phyloP scores from a whole-genome alignment of 2,329 filamentous ascomycete species.

The Leptographium radiaticola region DNA sequence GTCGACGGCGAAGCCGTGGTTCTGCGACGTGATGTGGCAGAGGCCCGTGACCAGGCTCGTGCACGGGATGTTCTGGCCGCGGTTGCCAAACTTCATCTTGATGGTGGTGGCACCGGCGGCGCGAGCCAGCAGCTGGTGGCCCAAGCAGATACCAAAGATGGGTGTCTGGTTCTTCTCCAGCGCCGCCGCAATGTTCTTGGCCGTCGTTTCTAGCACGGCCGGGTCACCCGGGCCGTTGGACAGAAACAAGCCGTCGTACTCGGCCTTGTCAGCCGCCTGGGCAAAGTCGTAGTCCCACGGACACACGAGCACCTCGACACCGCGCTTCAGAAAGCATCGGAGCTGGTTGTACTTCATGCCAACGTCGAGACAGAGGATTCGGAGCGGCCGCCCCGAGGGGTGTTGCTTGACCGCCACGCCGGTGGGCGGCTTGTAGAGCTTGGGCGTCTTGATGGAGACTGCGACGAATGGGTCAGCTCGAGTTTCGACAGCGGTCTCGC shows the following conservation, averaged over 20 bases:
- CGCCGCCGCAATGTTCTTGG: constrained; percentile 64
- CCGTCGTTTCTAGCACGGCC: constrained; percentile 65
- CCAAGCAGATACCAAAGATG: constrained; percentile 92
- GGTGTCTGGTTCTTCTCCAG: constrained; percentile 71
- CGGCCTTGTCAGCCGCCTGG: constrained; percentile 56
- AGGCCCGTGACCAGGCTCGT: constrained; percentile 90
- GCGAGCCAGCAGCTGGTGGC: constrained; percentile 83
- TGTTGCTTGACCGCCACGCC: constrained; percentile 68
- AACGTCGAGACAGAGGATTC: constrained; percentile 87
- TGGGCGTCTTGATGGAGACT: constrained; percentile 85
- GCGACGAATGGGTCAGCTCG: constrained; percentile 17
- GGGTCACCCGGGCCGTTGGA: constrained; percentile 97
- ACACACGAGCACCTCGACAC: constrained; percentile 86
- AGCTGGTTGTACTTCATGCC: constrained; percentile 98
- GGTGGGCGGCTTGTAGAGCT: constrained; percentile 67
- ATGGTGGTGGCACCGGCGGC: constrained; percentile 72
- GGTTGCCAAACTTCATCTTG: constrained; percentile 99
- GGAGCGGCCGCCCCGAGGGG: constrained; percentile 72
- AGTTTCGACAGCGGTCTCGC: background rate
- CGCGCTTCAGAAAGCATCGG: constrained; percentile 78
- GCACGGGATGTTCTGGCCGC: constrained; percentile 96
- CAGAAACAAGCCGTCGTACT: constrained; percentile 94
- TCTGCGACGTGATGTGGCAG: constrained; percentile 98
- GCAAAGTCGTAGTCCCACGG: constrained; percentile 95
- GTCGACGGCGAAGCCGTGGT: constrained; percentile 93